Percentiles rank a stretch among this genome's conserved stretches.
Evolutionary conservation across 768 basidiomycete genomes (phyloP).

Genomic region (Candolleomyces efflorescens): DNA sequence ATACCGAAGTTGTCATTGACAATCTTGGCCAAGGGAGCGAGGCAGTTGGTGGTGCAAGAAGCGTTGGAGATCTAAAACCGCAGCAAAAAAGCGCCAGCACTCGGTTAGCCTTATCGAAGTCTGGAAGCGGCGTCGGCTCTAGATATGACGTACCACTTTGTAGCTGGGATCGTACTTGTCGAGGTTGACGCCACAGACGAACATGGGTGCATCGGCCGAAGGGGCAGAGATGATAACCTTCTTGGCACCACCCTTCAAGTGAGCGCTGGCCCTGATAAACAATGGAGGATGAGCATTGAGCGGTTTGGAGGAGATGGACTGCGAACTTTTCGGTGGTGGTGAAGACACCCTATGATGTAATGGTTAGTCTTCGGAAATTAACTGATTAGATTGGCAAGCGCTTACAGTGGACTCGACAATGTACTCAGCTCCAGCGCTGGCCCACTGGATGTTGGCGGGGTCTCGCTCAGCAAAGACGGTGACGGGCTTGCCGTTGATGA

Average conservation of each 20-base stretch:
- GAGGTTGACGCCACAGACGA: conserved; percentile 92
- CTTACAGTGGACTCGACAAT: conserved; percentile 92
- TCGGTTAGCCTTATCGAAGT: conserved; percentile 3
- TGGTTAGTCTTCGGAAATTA: conserved; percentile 15
- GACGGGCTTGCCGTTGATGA: conserved; percentile 76
- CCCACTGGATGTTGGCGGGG: conserved; percentile 84
- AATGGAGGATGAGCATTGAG: conserved; percentile 8
- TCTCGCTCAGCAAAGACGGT: conserved; percentile 82
- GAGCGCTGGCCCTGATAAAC: conserved; percentile 67
- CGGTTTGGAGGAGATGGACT: conserved; percentile 1
- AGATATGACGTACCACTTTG: conserved; percentile 60
- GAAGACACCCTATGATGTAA: conserved; percentile 78
- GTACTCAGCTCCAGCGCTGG: conserved; percentile 78
- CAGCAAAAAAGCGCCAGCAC: background rate
- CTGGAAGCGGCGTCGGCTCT: background rate
- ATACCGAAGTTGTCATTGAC: conserved; percentile 97
- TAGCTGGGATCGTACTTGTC: conserved; percentile 86
- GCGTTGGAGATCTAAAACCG: conserved; percentile 87
- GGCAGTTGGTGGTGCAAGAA: conserved; percentile 99
- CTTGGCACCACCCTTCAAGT: conserved; percentile 98
- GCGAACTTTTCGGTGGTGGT: conserved; percentile 86
- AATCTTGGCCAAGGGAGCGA: conserved; percentile 98
- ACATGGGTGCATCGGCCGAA: conserved; percentile 96
- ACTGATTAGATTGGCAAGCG: conserved; percentile 11
- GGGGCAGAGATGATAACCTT: conserved; percentile 99